Evolutionary conservation across 768 basidiomycete genomes (phyloP).

Genomic region (Suillus subluteus): DNA sequence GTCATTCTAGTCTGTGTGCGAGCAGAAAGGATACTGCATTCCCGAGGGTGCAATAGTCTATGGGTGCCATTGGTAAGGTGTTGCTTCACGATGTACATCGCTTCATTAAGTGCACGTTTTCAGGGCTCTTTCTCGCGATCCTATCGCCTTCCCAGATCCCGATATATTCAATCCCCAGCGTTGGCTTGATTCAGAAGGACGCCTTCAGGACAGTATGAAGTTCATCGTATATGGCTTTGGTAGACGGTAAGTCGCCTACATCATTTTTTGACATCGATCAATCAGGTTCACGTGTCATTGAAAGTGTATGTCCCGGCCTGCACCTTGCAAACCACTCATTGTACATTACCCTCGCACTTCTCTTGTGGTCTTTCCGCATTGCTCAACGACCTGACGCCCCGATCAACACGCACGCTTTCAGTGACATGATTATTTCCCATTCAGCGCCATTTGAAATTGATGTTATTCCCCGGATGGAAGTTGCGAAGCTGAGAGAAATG

Average conservation of each 20-base stretch:
- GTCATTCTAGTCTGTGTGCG: not conserved
- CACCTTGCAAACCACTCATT: conserved; percentile 51
- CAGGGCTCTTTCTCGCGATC: not conserved
- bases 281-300: not conserved
- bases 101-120: not conserved
- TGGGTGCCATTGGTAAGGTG: not conserved
- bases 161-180: not conserved
- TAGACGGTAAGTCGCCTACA: not conserved
- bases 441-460: conserved; percentile 31
- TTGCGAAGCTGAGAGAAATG: not conserved
- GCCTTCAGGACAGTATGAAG: not conserved
- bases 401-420: conserved; percentile 62
- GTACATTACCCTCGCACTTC: conserved; percentile 59
- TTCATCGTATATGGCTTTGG: not conserved
- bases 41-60: not conserved
- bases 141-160: not conserved
- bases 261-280: not conserved
- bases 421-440: conserved; percentile 59
- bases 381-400: conserved; percentile 47
- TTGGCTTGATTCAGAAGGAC: conserved; percentile 1
- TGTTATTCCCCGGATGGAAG: not conserved
- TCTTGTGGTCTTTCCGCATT: conserved; percentile 64
- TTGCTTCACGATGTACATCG: not conserved
- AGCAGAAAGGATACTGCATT: not conserved
- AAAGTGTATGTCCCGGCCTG: conserved; percentile 1